phyloP scores from a whole-genome alignment of 176 grass and related monocot genomes.

The sorghum (Sorghum bicolor) region DNA sequence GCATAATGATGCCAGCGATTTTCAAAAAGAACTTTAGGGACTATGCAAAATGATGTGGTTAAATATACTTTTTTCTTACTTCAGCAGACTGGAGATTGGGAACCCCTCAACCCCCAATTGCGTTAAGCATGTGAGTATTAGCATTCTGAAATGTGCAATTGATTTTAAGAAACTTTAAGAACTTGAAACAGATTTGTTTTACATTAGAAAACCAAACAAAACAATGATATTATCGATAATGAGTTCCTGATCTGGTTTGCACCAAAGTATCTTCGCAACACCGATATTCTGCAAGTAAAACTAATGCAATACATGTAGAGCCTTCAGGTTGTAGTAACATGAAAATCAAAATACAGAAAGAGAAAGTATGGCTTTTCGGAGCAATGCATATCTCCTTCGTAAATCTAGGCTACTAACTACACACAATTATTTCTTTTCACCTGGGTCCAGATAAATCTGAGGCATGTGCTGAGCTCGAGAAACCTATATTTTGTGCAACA shows the following conservation, averaged over 20 bases:
- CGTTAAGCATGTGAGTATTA: too few species aligned
- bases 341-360: neutral
- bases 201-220: too few species aligned
- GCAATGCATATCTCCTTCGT: neutral
- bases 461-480: slow-evolving; percentile 11
- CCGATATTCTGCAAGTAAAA: neutral
- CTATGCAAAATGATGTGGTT: too few species aligned
- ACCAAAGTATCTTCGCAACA: neutral
- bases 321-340: neutral
- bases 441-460: slow-evolving; percentile 33
- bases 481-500: neutral
- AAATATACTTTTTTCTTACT: too few species aligned
- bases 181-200: too few species aligned
- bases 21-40: too few species aligned
- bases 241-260: neutral
- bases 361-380: neutral
- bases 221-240: too few species aligned
- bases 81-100: too few species aligned
- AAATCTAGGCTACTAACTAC: neutral
- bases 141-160: too few species aligned
- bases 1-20: too few species aligned
- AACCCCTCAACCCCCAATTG: too few species aligned
- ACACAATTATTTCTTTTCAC: neutral
- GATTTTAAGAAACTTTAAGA: too few species aligned
- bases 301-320: neutral